phyloP scores from a whole-genome alignment of 2,329 filamentous ascomycete genomes.

The Pyrenophora teres region DNA sequence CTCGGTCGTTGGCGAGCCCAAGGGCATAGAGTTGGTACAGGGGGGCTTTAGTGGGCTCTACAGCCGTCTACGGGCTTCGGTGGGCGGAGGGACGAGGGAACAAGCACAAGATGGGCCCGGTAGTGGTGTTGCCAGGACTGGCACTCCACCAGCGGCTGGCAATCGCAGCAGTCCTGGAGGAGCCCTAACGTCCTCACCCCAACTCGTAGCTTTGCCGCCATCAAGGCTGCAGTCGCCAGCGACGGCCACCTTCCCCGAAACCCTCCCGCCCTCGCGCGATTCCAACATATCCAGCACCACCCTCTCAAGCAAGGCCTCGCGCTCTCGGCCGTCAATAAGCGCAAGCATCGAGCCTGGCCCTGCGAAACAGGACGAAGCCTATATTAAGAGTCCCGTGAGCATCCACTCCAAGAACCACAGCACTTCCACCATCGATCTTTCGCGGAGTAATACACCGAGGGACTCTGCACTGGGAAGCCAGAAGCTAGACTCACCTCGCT shows the following conservation, averaged over 20 bases:
- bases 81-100: conserved; percentile 68
- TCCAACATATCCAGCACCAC: conserved; percentile 39
- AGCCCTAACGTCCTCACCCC: conserved; percentile 43
- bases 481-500: conserved; percentile 24
- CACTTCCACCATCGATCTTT: conserved; percentile 23
- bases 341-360: conserved; percentile 28
- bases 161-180: conserved; percentile 28
- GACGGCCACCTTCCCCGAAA: conserved; percentile 43
- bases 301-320: conserved; percentile 38
- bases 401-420: conserved; percentile 30
- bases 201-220: conserved; percentile 41
- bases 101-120: conserved; percentile 37
- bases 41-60: conserved; percentile 90
- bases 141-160: conserved; percentile 17
- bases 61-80: conserved; percentile 79
- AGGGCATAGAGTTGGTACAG: conserved; percentile 75
- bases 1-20: conserved; percentile 65
- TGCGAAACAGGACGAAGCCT: conserved; percentile 33
- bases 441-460: conserved; percentile 22
- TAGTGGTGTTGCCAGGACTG: conserved; percentile 28
- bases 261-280: conserved; percentile 41
- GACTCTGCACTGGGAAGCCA: conserved; percentile 18
- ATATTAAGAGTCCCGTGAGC: conserved; percentile 33
- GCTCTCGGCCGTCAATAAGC: conserved; percentile 36
- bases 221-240: conserved; percentile 48